A percentile compares a stretch with the other conserved stretches of the same genome.
phyloP scores from a whole-genome alignment of 441 rosid species.

The Populus trichocarpa region DNA sequence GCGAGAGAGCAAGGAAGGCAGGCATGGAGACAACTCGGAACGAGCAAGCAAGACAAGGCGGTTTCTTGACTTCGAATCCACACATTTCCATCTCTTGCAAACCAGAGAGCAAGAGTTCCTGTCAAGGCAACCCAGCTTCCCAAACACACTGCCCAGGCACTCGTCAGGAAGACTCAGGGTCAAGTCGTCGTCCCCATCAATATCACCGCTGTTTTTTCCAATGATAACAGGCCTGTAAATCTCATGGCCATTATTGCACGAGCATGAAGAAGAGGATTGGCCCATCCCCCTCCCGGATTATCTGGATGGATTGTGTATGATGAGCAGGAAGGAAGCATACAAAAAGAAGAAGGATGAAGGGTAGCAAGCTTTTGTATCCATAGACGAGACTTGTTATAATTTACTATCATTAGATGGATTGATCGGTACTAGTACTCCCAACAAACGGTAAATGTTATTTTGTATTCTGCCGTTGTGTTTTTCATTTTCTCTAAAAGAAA shows the following conservation, averaged over 20 bases:
- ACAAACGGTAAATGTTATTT: background rate
- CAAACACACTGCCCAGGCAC: slow-evolving; percentile 33
- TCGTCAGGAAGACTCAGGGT: slow-evolving; percentile 36
- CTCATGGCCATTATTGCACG: background rate
- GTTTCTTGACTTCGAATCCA: slow-evolving; percentile 37
- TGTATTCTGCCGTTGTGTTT: background rate
- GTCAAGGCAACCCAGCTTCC: slow-evolving; percentile 26
- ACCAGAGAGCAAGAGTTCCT: slow-evolving; percentile 35
- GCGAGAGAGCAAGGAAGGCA: slow-evolving; percentile 36
- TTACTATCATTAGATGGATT: background rate
- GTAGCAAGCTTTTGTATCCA: background rate
- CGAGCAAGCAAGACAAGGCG: slow-evolving; percentile 30
- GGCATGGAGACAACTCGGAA: slow-evolving; percentile 26
- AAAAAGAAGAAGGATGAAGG: background rate
- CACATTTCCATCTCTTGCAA: slow-evolving; percentile 35
- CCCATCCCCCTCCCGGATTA: background rate
- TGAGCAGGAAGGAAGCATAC: background rate
- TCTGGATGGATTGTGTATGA: background rate
- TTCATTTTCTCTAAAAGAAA: background rate
- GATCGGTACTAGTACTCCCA: background rate
- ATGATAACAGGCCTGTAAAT: background rate
- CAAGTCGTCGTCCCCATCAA: slow-evolving; percentile 10
- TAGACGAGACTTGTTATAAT: background rate
- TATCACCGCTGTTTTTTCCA: background rate
- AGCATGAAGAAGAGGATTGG: background rate